These are phyloP conservation scores for Calonectria multiphialidica DNA, from an alignment of 2,329 filamentous ascomycete species.

Conservation along the genomic window DNA sequence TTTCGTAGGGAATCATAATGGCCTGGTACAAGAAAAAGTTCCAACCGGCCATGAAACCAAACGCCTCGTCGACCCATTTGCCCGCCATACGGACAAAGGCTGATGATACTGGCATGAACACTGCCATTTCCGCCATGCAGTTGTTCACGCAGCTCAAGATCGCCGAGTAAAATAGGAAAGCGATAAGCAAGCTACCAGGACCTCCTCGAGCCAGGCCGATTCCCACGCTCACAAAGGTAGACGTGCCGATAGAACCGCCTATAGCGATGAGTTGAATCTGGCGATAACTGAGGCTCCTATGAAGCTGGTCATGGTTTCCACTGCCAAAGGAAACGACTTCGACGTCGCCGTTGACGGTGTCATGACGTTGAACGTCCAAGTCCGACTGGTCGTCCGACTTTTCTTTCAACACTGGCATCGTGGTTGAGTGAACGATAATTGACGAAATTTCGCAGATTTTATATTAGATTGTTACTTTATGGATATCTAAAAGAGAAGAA, in stretches of 20 bases:
- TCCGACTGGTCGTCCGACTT: not conserved
- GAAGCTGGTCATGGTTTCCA: not conserved
- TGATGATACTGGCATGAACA: not conserved
- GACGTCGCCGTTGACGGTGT: not conserved
- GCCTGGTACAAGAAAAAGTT: slow-evolving; percentile 3
- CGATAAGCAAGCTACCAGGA: not conserved
- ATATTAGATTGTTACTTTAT: not conserved
- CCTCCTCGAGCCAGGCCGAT: not conserved
- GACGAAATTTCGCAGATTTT: not conserved
- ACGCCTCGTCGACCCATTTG: not conserved
- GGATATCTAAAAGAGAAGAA: not conserved
- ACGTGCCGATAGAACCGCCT: not conserved
- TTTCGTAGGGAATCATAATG: slow-evolving; percentile 7
- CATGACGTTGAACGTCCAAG: not conserved
- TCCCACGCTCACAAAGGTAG: not conserved
- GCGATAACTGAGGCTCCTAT: not conserved
- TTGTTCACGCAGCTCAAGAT: not conserved
- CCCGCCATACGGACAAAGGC: not conserved
- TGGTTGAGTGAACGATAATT: not conserved
- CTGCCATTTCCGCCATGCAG: not conserved
- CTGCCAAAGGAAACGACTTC: not conserved
- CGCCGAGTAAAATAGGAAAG: not conserved
- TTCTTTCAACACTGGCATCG: not conserved
- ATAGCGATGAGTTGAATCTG: not conserved
- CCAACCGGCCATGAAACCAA: not conserved